These are phyloP conservation scores for Kregervanrija fluxuum DNA, from an alignment of 805 yeast species.

Conservation along the genomic window DNA sequence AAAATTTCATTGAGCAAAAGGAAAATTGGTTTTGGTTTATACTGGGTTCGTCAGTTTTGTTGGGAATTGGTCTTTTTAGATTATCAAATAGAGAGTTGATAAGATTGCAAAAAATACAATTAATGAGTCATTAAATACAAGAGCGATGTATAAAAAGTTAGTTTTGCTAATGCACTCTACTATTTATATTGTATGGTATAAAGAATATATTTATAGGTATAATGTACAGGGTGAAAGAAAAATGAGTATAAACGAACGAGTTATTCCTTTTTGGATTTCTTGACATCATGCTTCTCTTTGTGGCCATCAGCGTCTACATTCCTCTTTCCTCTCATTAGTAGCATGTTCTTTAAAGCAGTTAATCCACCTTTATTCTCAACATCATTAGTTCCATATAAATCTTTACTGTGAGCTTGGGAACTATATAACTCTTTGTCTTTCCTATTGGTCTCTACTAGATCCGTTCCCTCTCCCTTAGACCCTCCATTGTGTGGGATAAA, in stretches of 20 bases:
- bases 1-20: constrained; percentile 83
- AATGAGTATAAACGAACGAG: not conserved
- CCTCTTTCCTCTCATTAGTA: constrained; percentile 4
- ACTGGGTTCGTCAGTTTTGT: constrained; percentile 34
- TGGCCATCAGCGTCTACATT: not conserved
- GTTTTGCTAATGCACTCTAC: not conserved
- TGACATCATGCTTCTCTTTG: not conserved
- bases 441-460: not conserved
- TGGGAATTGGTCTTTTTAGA: constrained; percentile 38
- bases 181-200: too few species aligned
- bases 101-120: constrained; percentile 59
- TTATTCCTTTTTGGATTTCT: not conserved
- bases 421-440: constrained; percentile 1
- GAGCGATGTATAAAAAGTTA: too few species aligned
- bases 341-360: constrained; percentile 5
- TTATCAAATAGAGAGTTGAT: constrained; percentile 52
- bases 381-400: constrained; percentile 9
- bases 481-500: not conserved
- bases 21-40: constrained; percentile 60
- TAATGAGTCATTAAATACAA: constrained; percentile 19
- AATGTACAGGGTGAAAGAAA: not conserved
- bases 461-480: not conserved
- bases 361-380: constrained; percentile 5
- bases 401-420: constrained; percentile 8
- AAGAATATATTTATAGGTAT: not conserved